phyloP scores from a whole-genome alignment of 768 basidiomycete species.

The Suillus fuscotomentosus region DNA sequence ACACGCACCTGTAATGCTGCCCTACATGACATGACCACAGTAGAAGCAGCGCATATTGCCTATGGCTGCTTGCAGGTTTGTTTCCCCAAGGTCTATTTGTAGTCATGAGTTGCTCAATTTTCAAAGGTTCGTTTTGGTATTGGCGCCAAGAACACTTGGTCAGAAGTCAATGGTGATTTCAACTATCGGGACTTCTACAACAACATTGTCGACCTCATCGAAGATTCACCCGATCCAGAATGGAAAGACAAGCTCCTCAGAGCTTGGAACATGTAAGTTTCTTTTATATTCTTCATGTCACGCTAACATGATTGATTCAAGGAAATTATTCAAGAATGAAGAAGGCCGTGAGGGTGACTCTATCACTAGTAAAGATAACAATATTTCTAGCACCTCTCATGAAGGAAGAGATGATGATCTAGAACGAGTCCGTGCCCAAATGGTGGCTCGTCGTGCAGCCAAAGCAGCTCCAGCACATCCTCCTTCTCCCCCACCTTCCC shows the following conservation, averaged over 20 bases:
- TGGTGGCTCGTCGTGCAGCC: not conserved
- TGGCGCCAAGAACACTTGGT: not conserved
- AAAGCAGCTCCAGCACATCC: not conserved
- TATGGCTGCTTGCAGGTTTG: slow-evolving; percentile 12
- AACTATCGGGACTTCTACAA: slow-evolving; percentile 2
- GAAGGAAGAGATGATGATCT: too few species aligned
- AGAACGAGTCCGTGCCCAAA: too few species aligned
- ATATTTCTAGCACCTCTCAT: too few species aligned
- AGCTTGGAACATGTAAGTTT: slow-evolving; percentile 6
- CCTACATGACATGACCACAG: slow-evolving; percentile 9
- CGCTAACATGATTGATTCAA: not conserved
- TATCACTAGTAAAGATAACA: too few species aligned
- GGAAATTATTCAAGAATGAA: not conserved
- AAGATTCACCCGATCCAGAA: not conserved
- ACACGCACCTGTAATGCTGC: slow-evolving; percentile 8
- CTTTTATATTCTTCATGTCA: not conserved
- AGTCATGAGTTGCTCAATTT: too few species aligned
- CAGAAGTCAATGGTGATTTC: not conserved
- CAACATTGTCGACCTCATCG: not conserved
- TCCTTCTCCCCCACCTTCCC: not conserved
- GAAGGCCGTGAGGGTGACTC: not conserved
- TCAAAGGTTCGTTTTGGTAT: too few species aligned
- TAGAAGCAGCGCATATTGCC: slow-evolving; percentile 12
- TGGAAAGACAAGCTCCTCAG: not conserved
- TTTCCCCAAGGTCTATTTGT: not conserved